Base-by-base conservation (phyloP, 768 basidiomycete species). In the Ramaria rubella region DNA sequence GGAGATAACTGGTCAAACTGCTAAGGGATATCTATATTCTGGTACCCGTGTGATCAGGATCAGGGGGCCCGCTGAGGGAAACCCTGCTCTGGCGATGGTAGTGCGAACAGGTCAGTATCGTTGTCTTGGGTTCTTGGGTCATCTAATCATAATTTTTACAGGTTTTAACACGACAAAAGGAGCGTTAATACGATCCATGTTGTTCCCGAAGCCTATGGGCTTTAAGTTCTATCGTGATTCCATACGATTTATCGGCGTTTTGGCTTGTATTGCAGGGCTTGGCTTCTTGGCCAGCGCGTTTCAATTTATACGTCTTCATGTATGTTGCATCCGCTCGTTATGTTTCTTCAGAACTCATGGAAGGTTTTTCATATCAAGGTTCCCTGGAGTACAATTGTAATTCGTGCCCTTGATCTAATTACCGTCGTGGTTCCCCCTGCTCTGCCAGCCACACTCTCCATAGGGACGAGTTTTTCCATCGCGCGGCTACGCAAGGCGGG, bases 171-270 rank as follows among this genome's bases (percentile, higher is more conserved):
- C 96, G 1, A 99, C 96, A 5, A 98, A 98, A 71, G 96, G 96
- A 17, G 89, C 95, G 1, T 75, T 99, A 23, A 83, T 98, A 23
- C 81, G 96, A 23, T 97, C 95, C 0, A 99, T 99, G 95, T 76
- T 99, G 15, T 99, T 94, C 73, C 96, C 96, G 0, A 97, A 96
- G 66, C 94, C 95, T 0, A 94, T 96, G 60, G 95, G 94, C 0
- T 99, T 99, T 82, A 96, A 96, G 69, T 98, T 99, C 72, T 98
- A 98, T 72, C 85, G 86, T 30, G 91, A 94, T 70, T 91, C 90
- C 1, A 83, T 90, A 29, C 75, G 86, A 59, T 99, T 99, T 70
- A 96, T 98, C 52, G 79, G 81, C 21, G 93, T 99, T 5, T 79
- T 99, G 14, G 86, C 91, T 21, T 82, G 90, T n/a, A 85, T 99